Conservation (phyloP, 179 eudicot genomes). For the Gypsophila paniculata region DNA sequence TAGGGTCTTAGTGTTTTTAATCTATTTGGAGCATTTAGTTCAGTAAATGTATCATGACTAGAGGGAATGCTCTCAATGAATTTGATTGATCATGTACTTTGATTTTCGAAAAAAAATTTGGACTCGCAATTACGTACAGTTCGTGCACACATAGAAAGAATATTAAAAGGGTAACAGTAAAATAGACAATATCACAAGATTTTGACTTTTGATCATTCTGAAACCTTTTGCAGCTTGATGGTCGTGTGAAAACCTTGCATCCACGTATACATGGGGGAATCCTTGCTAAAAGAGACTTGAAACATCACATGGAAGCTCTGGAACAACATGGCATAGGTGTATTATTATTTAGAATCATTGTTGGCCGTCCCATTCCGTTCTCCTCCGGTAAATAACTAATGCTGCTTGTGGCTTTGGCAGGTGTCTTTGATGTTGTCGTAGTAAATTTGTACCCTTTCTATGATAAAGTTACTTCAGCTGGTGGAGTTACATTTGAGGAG, state of each 20-base stretch:
- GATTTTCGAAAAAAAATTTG: not conserved
- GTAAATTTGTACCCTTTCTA: constrained; percentile 95
- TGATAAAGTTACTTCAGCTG: constrained; percentile 71
- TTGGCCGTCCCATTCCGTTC: not conserved
- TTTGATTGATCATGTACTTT: not conserved
- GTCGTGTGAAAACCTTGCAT: constrained; percentile 97
- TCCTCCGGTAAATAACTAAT: not conserved
- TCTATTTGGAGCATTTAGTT: not conserved
- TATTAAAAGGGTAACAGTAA: not conserved
- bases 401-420: constrained; percentile 30
- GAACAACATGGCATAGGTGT: constrained; percentile 73
- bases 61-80: not conserved
- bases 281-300: constrained; percentile 87
- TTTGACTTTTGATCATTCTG: not conserved
- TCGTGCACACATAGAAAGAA: not conserved
- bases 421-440: constrained; percentile 82
- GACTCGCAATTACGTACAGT: not conserved
- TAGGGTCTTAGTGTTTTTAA: not conserved
- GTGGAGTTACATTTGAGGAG: constrained; percentile 72
- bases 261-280: constrained; percentile 89
- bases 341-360: constrained; percentile 18
- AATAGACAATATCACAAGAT: not conserved
- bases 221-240: constrained; percentile 73
- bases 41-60: not conserved
- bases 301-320: constrained; percentile 91